phyloP scores from a whole-genome alignment of 305 asterid genomes.

The Rubia balearica region DNA sequence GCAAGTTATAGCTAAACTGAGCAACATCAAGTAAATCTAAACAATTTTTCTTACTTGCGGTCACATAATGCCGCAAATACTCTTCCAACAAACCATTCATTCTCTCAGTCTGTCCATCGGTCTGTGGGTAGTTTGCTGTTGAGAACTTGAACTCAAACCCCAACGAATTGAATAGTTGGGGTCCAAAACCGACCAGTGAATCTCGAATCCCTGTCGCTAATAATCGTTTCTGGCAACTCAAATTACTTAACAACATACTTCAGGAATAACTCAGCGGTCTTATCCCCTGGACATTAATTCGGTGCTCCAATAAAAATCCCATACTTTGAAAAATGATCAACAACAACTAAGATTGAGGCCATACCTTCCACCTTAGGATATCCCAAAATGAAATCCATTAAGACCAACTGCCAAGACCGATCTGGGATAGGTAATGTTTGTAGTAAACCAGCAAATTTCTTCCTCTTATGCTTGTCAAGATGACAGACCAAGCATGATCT shows the following conservation, averaged over 20 bases:
- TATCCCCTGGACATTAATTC: background rate
- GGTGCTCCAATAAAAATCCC: background rate
- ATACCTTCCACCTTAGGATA: background rate
- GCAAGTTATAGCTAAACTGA: no score
- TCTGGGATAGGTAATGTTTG: background rate
- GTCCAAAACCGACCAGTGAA: background rate
- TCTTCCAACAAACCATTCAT: background rate
- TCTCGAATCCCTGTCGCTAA: background rate
- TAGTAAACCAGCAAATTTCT: background rate
- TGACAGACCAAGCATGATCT: no score
- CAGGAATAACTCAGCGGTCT: background rate
- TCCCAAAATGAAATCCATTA: constrained; percentile 2
- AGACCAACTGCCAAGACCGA: background rate
- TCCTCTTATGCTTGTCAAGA: background rate
- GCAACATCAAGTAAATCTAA: background rate
- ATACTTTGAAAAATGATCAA: background rate
- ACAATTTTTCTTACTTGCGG: background rate
- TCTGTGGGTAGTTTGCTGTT: background rate
- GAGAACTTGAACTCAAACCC: background rate
- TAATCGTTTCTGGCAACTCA: background rate
- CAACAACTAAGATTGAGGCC: background rate
- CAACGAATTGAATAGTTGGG: background rate
- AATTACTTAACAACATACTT: constrained; percentile 1
- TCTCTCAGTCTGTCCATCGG: background rate
- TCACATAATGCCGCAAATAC: background rate